Conservation (phyloP, 139 green algal genomes). For the Nannochloris sp. region DNA sequence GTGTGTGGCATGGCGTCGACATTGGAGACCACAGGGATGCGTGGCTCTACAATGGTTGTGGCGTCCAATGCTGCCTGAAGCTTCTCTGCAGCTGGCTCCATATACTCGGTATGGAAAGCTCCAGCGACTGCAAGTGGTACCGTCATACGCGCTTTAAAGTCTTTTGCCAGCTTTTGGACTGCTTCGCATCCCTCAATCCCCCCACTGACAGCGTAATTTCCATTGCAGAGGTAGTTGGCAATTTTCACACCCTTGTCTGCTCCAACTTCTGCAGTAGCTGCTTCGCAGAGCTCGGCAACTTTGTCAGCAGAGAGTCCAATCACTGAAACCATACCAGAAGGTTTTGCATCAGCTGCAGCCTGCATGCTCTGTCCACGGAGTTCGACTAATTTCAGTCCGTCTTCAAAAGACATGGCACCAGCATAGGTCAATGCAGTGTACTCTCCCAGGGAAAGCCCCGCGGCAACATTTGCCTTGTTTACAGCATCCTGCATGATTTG, state of each 20-base stretch:
- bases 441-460: conserved; percentile 87
- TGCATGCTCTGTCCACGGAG: conserved; percentile 96
- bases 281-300: conserved; percentile 72
- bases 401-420: conserved; percentile 75
- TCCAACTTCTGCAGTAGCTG: conserved; percentile 62
- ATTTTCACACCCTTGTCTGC: conserved; percentile 75
- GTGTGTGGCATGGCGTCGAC: conserved; percentile 88
- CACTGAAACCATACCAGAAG: conserved; percentile 86
- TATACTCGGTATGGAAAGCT: conserved; percentile 97
- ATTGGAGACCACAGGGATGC: conserved; percentile 96
- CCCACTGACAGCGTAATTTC: conserved; percentile 96
- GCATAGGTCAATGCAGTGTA: conserved; percentile 97
- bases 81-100: conserved; percentile 75
- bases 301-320: conserved; percentile 89
- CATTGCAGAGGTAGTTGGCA: conserved; percentile 96
- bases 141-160: conserved; percentile 54
- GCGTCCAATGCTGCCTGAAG: conserved; percentile 57
- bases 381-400: conserved; percentile 90
- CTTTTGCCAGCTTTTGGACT: conserved; percentile 31
- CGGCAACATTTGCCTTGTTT: conserved; percentile 67
- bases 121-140: conserved; percentile 91
- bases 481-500: conserved; percentile 43
- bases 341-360: conserved; percentile 81
- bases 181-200: conserved; percentile 77
- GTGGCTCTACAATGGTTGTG: conserved; percentile 51